A percentile compares a stretch with the other conserved stretches of the same genome.
phyloP scores from a whole-genome alignment of 2,329 filamentous ascomycete genomes.

The Scolecobasidium constrictum region DNA sequence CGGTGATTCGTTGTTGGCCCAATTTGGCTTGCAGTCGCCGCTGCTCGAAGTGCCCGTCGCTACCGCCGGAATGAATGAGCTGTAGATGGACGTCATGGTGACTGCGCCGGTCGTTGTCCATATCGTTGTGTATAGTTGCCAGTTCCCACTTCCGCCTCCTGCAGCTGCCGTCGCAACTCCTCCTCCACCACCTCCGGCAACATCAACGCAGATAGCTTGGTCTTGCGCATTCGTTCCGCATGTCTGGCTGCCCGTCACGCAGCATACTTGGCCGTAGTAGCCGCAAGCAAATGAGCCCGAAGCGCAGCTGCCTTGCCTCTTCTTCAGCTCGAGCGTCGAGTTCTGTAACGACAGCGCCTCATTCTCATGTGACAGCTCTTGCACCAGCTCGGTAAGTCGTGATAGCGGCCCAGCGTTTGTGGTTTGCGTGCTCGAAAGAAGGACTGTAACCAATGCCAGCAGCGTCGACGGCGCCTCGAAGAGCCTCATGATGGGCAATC shows the following conservation, averaged over 20 bases:
- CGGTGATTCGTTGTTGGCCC: conserved; percentile 39
- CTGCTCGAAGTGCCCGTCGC: conserved; percentile 17
- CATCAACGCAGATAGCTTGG: conserved; percentile 22
- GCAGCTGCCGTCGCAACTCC: conserved; percentile 14
- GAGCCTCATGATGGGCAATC: conserved; percentile 6
- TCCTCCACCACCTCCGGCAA: conserved; percentile 13
- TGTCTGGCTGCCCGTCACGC: conserved; percentile 15
- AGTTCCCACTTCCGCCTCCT: conserved; percentile 23
- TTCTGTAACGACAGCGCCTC: not conserved
- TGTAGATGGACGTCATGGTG: conserved; percentile 45
- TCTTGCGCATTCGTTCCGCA: conserved; percentile 23
- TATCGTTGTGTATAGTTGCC: conserved; percentile 47
- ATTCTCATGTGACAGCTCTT: not conserved
- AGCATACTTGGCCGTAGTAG: conserved; percentile 25
- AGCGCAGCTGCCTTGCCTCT: not conserved
- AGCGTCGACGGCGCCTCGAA: not conserved
- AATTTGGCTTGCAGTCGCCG: conserved; percentile 31
- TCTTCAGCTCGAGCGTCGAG: conserved; percentile 4
- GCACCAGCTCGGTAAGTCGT: not conserved
- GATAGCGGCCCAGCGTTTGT: conserved; percentile 3
- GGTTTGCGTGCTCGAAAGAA: conserved; percentile 3
- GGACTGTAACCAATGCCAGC: not conserved
- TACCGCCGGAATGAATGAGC: conserved; percentile 27
- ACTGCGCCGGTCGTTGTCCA: conserved; percentile 43
- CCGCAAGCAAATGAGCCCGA: conserved; percentile 17